These are phyloP conservation scores for Panellus pusillus DNA, from an alignment of 768 basidiomycete species.

Conservation along the genomic window DNA sequence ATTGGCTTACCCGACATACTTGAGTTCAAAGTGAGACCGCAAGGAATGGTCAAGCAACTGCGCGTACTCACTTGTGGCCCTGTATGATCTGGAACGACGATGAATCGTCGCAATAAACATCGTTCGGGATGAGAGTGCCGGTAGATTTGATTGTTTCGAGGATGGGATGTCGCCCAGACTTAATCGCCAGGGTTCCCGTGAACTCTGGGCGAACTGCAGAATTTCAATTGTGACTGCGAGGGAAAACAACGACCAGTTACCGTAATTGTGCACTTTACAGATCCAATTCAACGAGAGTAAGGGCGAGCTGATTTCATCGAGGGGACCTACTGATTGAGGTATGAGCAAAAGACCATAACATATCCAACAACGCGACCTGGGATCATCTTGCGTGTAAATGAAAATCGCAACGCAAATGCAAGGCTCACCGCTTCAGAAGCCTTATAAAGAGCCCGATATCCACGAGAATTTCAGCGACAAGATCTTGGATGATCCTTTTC, in stretches of 20 bases:
- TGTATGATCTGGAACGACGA: conserved; percentile 90
- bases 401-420: neutral
- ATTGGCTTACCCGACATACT: conserved; percentile 60
- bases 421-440: conserved; percentile 82
- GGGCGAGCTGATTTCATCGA: too few relatives aligned
- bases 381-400: neutral
- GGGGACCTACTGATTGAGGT: conserved; percentile 70
- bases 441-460: conserved; percentile 81
- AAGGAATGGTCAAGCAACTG: conserved; percentile 21
- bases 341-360: conserved; percentile 88
- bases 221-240: neutral
- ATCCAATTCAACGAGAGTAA: neutral
- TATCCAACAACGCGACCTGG: conserved; percentile 85
- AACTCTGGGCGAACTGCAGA: conserved; percentile 83
- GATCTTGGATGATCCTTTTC: conserved; percentile 72
- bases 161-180: conserved; percentile 85
- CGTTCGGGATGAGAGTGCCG: conserved; percentile 80
- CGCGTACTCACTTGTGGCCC: conserved; percentile 69
- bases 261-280: conserved; percentile 47
- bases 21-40: neutral
- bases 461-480: conserved; percentile 67
- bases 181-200: conserved; percentile 87
- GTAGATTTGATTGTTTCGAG: conserved; percentile 71
- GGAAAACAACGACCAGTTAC: conserved; percentile 23
- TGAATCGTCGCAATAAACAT: conserved; percentile 83